phyloP scores from a whole-genome alignment of 192 early-diverging fungal genomes.

The Gamsiella multidivaricata region DNA sequence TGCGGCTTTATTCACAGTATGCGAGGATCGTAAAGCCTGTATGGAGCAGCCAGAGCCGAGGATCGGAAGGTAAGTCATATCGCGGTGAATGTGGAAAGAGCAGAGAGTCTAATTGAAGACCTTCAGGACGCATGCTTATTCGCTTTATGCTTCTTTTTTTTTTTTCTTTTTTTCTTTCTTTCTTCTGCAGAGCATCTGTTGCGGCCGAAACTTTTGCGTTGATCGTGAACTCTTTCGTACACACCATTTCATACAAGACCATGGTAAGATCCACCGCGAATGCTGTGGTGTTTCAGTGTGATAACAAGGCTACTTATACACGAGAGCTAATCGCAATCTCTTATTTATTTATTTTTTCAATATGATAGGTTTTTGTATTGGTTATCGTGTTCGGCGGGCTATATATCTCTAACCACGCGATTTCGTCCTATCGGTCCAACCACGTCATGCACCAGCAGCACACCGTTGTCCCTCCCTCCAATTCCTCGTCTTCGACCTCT shows the following conservation, averaged over 20 bases:
- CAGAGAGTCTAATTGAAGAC: no score
- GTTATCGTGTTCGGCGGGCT: slow-evolving; percentile 39
- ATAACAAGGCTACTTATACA: no score
- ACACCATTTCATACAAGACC: slow-evolving; percentile 88
- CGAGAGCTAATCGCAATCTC: neutral
- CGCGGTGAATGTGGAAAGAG: no score
- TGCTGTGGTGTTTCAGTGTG: no score
- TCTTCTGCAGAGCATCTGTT: slow-evolving; percentile 67
- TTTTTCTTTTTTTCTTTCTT: neutral
- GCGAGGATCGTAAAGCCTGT: slow-evolving; percentile 73
- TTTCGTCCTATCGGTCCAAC: slow-evolving; percentile 33
- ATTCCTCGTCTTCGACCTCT: neutral
- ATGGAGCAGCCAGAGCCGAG: slow-evolving; percentile 63
- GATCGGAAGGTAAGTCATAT: slow-evolving; percentile 62
- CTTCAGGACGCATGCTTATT: no score
- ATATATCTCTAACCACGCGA: slow-evolving; percentile 33
- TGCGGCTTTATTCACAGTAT: slow-evolving; percentile 68
- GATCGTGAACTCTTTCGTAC: slow-evolving; percentile 84
- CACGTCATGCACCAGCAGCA: slow-evolving; percentile 39
- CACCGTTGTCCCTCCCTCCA: slow-evolving; percentile 1
- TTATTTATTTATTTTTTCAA: neutral
- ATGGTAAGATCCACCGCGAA: slow-evolving; percentile 69
- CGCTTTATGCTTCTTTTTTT: neutral
- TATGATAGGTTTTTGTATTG: slow-evolving; percentile 25
- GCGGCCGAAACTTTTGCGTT: slow-evolving; percentile 86